These are phyloP conservation scores for Stephanodiscus triporus DNA, from an alignment of 108 stramenopile species.

Conservation along the genomic window DNA sequence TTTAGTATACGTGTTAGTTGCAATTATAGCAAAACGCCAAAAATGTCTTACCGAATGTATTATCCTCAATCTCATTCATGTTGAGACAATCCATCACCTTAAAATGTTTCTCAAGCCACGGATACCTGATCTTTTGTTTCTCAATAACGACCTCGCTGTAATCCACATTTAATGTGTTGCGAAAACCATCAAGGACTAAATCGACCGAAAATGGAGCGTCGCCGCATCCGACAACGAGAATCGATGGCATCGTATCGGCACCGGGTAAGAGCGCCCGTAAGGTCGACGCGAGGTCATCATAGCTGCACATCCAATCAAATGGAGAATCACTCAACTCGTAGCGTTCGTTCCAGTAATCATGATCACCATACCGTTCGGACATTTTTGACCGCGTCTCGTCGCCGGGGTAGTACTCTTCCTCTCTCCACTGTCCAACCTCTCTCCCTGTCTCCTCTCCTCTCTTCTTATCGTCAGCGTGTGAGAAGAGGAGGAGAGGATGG, in stretches of 20 bases:
- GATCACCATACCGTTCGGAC: slow-evolving; percentile 14
- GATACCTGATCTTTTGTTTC: slow-evolving; percentile 20
- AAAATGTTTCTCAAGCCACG: slow-evolving; percentile 11
- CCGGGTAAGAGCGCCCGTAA: slow-evolving; percentile 8
- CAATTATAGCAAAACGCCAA: no score
- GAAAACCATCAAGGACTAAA: slow-evolving; percentile 36
- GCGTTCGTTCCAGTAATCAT: slow-evolving; percentile 18
- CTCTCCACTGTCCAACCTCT: no score
- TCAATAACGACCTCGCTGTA: slow-evolving; percentile 59
- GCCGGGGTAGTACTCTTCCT: no score
- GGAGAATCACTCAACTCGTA: slow-evolving; percentile 10
- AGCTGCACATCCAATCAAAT: slow-evolving; percentile 34
- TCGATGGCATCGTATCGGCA: background rate
- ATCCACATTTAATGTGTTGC: slow-evolving; percentile 52
- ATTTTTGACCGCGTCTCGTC: no score
- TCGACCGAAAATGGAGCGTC: slow-evolving; percentile 41
- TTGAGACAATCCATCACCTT: slow-evolving; percentile 21
- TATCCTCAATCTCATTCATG: slow-evolving; percentile 21
- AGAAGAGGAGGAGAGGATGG: no score
- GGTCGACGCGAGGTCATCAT: slow-evolving; percentile 12
- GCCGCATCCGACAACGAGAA: slow-evolving; percentile 50
- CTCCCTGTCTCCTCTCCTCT: no score
- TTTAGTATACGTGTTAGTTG: background rate
- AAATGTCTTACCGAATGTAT: slow-evolving; percentile 14
- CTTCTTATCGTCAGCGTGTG: no score